These are phyloP conservation scores for Colletotrichum gigasporum DNA, from an alignment of 2,329 filamentous ascomycete species.

Conservation along the genomic window DNA sequence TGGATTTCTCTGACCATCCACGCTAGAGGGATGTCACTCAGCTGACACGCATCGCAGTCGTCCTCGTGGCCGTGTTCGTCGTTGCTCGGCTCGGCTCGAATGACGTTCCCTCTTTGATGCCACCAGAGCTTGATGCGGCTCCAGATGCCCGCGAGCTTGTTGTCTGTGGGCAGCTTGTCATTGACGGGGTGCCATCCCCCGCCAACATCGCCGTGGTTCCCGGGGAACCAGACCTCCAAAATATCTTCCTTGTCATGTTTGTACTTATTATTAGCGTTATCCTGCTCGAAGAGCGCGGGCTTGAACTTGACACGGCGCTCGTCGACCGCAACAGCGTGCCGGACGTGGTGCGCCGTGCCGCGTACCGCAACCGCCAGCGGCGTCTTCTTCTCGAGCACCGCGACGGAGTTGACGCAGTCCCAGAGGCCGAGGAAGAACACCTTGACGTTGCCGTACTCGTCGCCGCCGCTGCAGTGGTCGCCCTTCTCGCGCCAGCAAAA, in stretches of 20 bases:
- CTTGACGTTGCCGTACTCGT: conserved; percentile 47
- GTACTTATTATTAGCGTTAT: conserved; percentile 37
- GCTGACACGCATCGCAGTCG: conserved; percentile 45
- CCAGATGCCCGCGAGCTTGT: conserved; percentile 39
- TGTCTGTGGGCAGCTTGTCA: conserved; percentile 34
- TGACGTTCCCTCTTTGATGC: conserved; percentile 16
- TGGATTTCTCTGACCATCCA: conserved; percentile 63
- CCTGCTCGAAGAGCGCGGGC: conserved; percentile 55
- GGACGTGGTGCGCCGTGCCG: conserved; percentile 54
- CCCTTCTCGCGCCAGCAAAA: conserved; percentile 52
- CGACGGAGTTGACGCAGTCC: conserved; percentile 62
- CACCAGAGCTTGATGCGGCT: conserved; percentile 45
- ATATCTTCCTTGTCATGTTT: conserved; percentile 47
- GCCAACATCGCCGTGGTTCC: conserved; percentile 62
- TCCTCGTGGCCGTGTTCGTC: conserved; percentile 41
- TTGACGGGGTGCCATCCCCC: conserved; percentile 57
- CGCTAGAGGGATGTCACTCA: conserved; percentile 59
- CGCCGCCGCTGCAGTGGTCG: conserved; percentile 18
- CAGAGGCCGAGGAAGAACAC: conserved; percentile 64
- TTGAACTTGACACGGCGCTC: conserved; percentile 66
- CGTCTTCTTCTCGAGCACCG: conserved; percentile 47
- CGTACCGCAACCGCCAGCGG: conserved; percentile 45
- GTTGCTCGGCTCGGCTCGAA: not conserved
- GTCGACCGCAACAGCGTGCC: conserved; percentile 62
- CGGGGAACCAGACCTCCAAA: conserved; percentile 64